A percentile compares a stretch with the other conserved stretches of the same genome.
phyloP scores from a whole-genome alignment of 2,329 filamentous ascomycete species.

The Orbilia brochopaga region DNA sequence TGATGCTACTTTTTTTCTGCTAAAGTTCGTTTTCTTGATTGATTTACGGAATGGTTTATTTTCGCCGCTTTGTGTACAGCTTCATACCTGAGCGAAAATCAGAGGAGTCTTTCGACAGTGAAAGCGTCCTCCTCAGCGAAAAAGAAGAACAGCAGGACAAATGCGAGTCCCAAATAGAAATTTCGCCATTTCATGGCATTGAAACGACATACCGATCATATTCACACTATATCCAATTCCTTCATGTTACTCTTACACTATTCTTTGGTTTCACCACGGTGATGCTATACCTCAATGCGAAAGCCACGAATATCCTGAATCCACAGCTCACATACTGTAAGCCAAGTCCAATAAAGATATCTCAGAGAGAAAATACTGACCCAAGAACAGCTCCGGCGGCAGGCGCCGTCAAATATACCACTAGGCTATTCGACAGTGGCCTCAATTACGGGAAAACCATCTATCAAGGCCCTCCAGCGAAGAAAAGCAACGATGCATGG shows the following conservation, averaged over 20 bases:
- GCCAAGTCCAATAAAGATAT: background rate
- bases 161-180: background rate
- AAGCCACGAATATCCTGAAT: slow-evolving; percentile 7
- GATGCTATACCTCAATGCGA: slow-evolving; percentile 12
- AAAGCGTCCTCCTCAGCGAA: slow-evolving; percentile 14
- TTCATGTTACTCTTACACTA: slow-evolving; percentile 15
- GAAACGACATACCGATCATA: background rate
- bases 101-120: slow-evolving; percentile 19
- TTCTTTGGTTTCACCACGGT: slow-evolving; percentile 19
- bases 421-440: slow-evolving; percentile 19
- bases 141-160: slow-evolving; percentile 14
- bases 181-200: slow-evolving; percentile 4
- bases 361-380: background rate
- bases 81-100: slow-evolving; percentile 24
- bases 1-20: background rate
- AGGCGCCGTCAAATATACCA: slow-evolving; percentile 16
- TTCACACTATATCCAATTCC: background rate
- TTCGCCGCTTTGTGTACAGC: slow-evolving; percentile 19
- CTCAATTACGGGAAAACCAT: slow-evolving; percentile 25
- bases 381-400: slow-evolving; percentile 7
- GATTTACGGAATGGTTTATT: slow-evolving; percentile 13
- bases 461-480: slow-evolving; percentile 19
- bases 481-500: slow-evolving; percentile 24
- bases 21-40: slow-evolving; percentile 5
- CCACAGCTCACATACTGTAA: slow-evolving; percentile 23